phyloP scores from a whole-genome alignment of 345 rosid species.

The Cochlearia excelsa region DNA sequence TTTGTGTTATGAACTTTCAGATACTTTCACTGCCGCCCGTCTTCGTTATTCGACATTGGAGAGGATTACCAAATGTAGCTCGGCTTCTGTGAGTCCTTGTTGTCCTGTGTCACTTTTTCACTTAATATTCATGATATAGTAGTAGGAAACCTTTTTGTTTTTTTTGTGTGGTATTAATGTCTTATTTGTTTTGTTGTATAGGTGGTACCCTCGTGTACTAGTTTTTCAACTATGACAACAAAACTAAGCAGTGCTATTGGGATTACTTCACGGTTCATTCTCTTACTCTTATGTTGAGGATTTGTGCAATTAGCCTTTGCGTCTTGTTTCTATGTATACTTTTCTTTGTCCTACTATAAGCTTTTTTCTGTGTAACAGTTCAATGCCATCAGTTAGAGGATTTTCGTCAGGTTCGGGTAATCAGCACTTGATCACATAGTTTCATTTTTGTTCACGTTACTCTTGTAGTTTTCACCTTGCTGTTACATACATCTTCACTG shows the following conservation, averaged over 20 bases:
- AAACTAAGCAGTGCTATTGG: slow-evolving; percentile 39
- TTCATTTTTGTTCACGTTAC: background rate
- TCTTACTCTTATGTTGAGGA: slow-evolving; percentile 7
- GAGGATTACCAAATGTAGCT: slow-evolving; percentile 38
- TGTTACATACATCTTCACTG: background rate
- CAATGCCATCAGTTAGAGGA: slow-evolving; percentile 52
- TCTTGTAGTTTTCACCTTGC: slow-evolving; percentile 14
- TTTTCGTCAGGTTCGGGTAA: slow-evolving; percentile 82
- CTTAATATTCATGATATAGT: background rate
- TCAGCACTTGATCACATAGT: slow-evolving; percentile 1
- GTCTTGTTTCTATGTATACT: background rate
- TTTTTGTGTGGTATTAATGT: slow-evolving; percentile 7
- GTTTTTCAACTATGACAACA: slow-evolving; percentile 32
- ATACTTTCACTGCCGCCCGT: slow-evolving; percentile 38
- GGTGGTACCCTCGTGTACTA: slow-evolving; percentile 48
- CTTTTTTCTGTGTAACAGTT: slow-evolving; percentile 42
- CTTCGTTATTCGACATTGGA: slow-evolving; percentile 40
- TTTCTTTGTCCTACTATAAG: background rate
- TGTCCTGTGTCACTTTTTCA: background rate
- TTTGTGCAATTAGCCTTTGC: slow-evolving; percentile 4
- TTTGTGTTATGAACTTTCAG: slow-evolving; percentile 39
- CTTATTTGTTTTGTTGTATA: slow-evolving; percentile 24
- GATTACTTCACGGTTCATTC: slow-evolving; percentile 42
- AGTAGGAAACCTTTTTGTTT: background rate
- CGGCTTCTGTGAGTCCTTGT: slow-evolving; percentile 46